Percentiles rank a stretch among this genome's conserved stretches.
phyloP scores from a whole-genome alignment of 305 asterid species.

The Fraxinus greggii region DNA sequence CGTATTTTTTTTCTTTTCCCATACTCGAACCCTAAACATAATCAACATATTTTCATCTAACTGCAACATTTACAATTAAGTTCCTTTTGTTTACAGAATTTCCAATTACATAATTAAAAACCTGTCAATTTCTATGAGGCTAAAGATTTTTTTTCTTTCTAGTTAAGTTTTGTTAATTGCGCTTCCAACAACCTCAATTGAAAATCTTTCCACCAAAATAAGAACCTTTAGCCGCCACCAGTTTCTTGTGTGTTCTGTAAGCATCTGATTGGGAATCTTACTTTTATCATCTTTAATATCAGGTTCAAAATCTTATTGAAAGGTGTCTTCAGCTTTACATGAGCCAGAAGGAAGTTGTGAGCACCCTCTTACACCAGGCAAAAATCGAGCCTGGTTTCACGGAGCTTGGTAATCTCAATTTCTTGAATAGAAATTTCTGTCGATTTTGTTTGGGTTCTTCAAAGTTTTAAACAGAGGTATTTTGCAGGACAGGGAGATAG shows the following conservation, averaged over 20 bases:
- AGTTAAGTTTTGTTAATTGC: neutral
- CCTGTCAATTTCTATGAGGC: no score
- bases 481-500: neutral
- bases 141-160: neutral
- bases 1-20: no score
- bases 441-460: neutral
- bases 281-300: conserved; percentile 8
- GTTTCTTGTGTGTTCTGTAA: neutral
- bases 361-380: conserved; percentile 69
- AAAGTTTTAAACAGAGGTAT: neutral
- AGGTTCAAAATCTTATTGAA: conserved; percentile 93
- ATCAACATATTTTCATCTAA: no score
- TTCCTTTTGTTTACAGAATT: no score
- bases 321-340: conserved; percentile 96
- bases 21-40: no score
- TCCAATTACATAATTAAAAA: no score
- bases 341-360: conserved; percentile 74
- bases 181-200: neutral
- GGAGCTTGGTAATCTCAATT: conserved; percentile 60
- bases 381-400: conserved; percentile 89
- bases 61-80: no score
- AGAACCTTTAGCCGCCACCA: neutral
- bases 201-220: neutral
- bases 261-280: neutral
- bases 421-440: neutral